Evolutionary conservation across 2,329 filamentous ascomycete genomes (phyloP).

Genomic region (Boeremia exigua): DNA sequence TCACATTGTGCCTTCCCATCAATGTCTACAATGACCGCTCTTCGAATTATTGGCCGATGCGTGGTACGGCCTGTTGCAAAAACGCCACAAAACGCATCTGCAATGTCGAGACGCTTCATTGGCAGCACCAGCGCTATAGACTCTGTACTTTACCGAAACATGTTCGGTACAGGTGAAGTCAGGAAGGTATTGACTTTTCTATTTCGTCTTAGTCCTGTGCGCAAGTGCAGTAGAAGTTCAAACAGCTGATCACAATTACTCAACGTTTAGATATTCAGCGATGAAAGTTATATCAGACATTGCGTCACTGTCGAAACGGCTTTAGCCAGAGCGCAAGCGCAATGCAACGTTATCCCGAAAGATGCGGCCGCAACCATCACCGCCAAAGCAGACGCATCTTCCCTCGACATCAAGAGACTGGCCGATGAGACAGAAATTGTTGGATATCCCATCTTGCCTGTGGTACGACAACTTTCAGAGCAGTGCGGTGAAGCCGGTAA

Average conservation of each 20-base stretch:
- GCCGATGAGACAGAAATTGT: slow-evolving; percentile 59
- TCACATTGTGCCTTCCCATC: neutral
- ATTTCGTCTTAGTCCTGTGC: neutral
- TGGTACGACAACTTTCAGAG: slow-evolving; percentile 57
- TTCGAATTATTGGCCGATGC: neutral
- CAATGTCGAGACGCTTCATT: neutral
- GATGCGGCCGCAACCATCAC: slow-evolving; percentile 40
- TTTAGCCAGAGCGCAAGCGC: slow-evolving; percentile 58
- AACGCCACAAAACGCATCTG: neutral
- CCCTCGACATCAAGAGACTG: slow-evolving; percentile 54
- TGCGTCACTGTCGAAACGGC: slow-evolving; percentile 61
- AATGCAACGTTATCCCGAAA: slow-evolving; percentile 52
- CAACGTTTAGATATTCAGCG: slow-evolving; percentile 49
- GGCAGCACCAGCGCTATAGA: slow-evolving; percentile 52
- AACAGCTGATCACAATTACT: neutral
- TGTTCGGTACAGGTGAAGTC: slow-evolving; percentile 61
- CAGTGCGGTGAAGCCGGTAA: slow-evolving; percentile 45
- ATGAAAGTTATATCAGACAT: slow-evolving; percentile 56
- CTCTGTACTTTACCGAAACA: slow-evolving; percentile 58
- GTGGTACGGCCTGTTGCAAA: neutral
- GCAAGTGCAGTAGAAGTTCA: neutral
- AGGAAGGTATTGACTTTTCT: slow-evolving; percentile 46
- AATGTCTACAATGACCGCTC: neutral
- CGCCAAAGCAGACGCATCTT: slow-evolving; percentile 34
- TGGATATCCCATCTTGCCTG: slow-evolving; percentile 60